Conservation (phyloP, 2,329 filamentous ascomycete genomes). For the Apiospora marii region DNA sequence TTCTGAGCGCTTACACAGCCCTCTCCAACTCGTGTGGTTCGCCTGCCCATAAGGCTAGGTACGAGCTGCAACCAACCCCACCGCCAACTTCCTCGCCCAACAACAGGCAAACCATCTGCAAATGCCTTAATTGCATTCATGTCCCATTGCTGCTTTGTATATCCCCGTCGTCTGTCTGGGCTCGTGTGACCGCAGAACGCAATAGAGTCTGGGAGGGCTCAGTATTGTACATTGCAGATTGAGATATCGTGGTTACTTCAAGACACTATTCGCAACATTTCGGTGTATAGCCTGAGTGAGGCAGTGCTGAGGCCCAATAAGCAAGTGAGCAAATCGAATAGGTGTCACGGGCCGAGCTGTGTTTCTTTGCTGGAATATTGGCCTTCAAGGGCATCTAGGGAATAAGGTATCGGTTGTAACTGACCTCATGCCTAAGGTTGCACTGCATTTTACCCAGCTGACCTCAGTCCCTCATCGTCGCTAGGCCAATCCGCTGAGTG, state of each 20-base stretch:
- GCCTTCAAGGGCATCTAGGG: not conserved
- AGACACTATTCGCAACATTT: not conserved
- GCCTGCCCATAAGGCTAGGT: constrained; percentile 1
- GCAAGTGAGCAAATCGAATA: constrained; percentile 1
- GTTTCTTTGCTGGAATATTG: not conserved
- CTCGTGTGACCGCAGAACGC: not conserved
- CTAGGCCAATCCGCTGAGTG: not conserved
- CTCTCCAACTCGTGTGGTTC: not conserved
- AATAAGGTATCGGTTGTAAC: not conserved
- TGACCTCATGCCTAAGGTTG: not conserved
- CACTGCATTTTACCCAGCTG: constrained; percentile 1
- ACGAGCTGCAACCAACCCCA: constrained; percentile 4
- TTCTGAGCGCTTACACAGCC: constrained; percentile 6
- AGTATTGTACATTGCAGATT: not conserved
- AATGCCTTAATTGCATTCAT: not conserved
- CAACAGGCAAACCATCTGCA: not conserved
- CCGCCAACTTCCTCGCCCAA: not conserved
- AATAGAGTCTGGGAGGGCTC: not conserved
- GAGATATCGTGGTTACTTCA: not conserved
- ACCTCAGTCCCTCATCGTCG: not conserved
- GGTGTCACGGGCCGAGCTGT: not conserved
- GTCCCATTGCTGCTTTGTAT: not conserved
- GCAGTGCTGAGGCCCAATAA: not conserved
- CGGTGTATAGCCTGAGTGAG: not conserved
- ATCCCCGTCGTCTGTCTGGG: not conserved